These are phyloP conservation scores for Trichosphaerium sp. DNA, from an alignment of 78 protist species.

Conservation along the genomic window DNA sequence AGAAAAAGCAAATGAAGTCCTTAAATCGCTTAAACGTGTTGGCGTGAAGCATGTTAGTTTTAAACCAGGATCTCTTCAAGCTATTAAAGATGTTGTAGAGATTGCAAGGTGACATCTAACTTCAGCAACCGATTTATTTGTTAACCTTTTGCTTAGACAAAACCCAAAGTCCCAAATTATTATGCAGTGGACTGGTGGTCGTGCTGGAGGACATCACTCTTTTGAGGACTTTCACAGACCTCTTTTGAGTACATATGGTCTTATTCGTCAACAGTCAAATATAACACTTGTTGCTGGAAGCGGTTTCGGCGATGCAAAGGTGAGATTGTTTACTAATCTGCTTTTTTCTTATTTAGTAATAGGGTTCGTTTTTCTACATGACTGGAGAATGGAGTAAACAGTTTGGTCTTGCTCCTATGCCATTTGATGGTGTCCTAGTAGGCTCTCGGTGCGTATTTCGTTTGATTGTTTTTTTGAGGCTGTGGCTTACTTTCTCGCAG, in stretches of 20 bases:
- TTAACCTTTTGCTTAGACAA: not conserved
- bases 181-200: constrained; percentile 64
- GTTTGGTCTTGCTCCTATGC: constrained; percentile 40
- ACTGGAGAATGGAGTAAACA: constrained; percentile 29
- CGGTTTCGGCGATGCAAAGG: no score
- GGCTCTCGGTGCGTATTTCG: no score
- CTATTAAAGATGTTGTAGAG: constrained; percentile 23
- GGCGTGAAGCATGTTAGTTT: constrained; percentile 42
- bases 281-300: constrained; percentile 41
- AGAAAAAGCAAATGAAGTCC: constrained; percentile 35
- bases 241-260: constrained; percentile 37
- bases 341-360: constrained; percentile 23
- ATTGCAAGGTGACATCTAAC: constrained; percentile 7
- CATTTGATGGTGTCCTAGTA: constrained; percentile 42
- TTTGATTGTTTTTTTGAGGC: no score
- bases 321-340: not conserved
- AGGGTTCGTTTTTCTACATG: constrained; percentile 16
- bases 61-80: constrained; percentile 41
- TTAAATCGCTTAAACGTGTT: not conserved
- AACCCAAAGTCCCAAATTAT: constrained; percentile 16
- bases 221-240: constrained; percentile 55
- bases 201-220: constrained; percentile 65
- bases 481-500: no score
- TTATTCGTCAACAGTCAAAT: constrained; percentile 20
- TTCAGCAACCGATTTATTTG: not conserved